These are phyloP conservation scores for Acer negundo DNA, from an alignment of 345 rosid genomes.

Conservation along the genomic window DNA sequence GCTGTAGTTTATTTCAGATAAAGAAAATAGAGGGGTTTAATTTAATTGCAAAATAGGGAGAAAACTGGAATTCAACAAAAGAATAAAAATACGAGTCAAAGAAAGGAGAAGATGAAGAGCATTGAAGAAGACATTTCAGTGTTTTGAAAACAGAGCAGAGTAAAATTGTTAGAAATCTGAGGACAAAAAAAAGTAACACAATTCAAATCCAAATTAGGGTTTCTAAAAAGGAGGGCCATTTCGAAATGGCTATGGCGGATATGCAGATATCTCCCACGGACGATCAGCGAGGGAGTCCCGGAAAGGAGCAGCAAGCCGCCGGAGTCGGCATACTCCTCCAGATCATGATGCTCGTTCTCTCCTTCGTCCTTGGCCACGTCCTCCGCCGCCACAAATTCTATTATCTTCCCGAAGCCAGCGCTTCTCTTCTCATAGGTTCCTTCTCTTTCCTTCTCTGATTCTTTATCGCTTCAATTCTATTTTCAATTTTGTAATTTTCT, in stretches of 20 bases:
- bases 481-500: background rate
- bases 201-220: background rate
- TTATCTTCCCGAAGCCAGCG: constrained; percentile 97
- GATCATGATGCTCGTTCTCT: constrained; percentile 99
- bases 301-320: constrained; percentile 94
- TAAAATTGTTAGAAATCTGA: background rate
- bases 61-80: too few relatives aligned
- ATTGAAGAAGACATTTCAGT: background rate
- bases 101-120: too few relatives aligned
- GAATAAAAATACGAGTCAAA: too few relatives aligned
- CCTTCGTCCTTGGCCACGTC: constrained; percentile 94
- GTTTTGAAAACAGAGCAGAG: background rate
- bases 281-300: constrained; percentile 47
- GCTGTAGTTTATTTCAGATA: too few relatives aligned
- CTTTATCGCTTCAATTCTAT: background rate
- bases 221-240: background rate
- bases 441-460: background rate
- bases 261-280: constrained; percentile 50
- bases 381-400: constrained; percentile 96
- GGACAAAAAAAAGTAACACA: background rate
- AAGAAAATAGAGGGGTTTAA: too few relatives aligned
- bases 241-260: constrained; percentile 28
- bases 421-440: constrained; percentile 92
- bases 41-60: too few relatives aligned
- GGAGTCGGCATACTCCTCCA: constrained; percentile 98